Conservation (phyloP, 768 basidiomycete genomes). For the Sistotremastrum niveocremeum region DNA sequence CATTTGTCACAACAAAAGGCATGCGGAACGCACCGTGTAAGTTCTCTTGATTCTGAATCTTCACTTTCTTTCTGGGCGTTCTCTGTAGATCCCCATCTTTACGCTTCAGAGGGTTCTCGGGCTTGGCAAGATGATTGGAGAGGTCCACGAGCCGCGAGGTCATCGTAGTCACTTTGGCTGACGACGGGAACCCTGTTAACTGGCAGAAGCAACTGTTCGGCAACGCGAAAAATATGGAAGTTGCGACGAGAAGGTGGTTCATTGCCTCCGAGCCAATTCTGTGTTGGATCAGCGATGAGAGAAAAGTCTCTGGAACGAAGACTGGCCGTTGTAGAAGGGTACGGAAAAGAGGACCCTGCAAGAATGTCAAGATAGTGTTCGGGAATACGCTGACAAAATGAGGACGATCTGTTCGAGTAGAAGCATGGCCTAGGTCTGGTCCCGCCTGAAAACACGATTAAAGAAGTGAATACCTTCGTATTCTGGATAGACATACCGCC, state of each 20-base stretch:
- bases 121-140: not conserved
- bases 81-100: not conserved
- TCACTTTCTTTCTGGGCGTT: slow-evolving; percentile 15
- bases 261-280: slow-evolving; percentile 72
- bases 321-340: slow-evolving; percentile 38
- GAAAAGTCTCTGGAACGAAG: slow-evolving; percentile 14
- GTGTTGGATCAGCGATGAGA: slow-evolving; percentile 1
- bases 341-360: slow-evolving; percentile 58
- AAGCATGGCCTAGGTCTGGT: slow-evolving; percentile 15
- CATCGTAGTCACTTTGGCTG: too few relatives aligned
- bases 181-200: slow-evolving; percentile 49
- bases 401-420: slow-evolving; percentile 21
- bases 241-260: slow-evolving; percentile 63
- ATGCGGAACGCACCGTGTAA: slow-evolving; percentile 9
- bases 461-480: not conserved
- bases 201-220: slow-evolving; percentile 82
- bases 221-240: slow-evolving; percentile 61
- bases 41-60: slow-evolving; percentile 4
- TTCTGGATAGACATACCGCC: slow-evolving; percentile 27
- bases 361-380: slow-evolving; percentile 60
- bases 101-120: not conserved
- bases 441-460: not conserved
- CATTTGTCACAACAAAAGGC: slow-evolving; percentile 14
- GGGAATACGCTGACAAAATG: slow-evolving; percentile 47
- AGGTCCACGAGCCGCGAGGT: slow-evolving; percentile 27